Evolutionary conservation across 202 grass and related monocot species (phyloP), one percentile per base, ranked within the genome.

Genomic region (Carex arenaria): DNA sequence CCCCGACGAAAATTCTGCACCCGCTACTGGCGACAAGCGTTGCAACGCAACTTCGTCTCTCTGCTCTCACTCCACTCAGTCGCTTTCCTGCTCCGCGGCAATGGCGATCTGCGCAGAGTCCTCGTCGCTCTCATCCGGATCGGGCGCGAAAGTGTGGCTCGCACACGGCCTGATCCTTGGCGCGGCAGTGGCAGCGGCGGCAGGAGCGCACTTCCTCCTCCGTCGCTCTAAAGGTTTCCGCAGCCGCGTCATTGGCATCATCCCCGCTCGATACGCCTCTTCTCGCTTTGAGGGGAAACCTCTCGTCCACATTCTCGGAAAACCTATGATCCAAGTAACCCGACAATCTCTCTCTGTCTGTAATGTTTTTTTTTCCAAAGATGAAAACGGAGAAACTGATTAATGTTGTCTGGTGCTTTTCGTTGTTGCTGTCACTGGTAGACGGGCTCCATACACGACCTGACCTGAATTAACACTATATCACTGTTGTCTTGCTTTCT

Each of bases 201-300:
- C 88, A 0, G 88, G 64, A 3, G 82, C 73, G 0, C 84, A 81
- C 14, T 91, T 86, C 78, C 67, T 86, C 78, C 67, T 91, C 71
- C 80, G 65, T 40, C 84, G 84, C 49, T 90, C 87, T 26, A 79
- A 85, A 65, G 83, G 70, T 43, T 90, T 95, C 86, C 93, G 93
- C 28, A 86, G 85, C 85, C 89, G 90, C 68, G 93, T 92, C 62
- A 84, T 96, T 26, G 96, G 96, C 12, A 82, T 99, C 81, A 96
- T 99, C 36, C 96, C 96, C 23, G 96, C 96, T 43, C 91, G 96
- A 20, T 95, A 90, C 83, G 93, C 93, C 42, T 98, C 96, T 19
- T 95, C 96, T 15, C 96, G 96, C 47, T 99, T 99, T 87, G 88
- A 95, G 73, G 96, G 93, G 43, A 95, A 99, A 67, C 93, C 96